These are phyloP conservation scores for Metarhizium rileyi DNA, from an alignment of 2,329 filamentous ascomycete genomes.

Conservation along the genomic window DNA sequence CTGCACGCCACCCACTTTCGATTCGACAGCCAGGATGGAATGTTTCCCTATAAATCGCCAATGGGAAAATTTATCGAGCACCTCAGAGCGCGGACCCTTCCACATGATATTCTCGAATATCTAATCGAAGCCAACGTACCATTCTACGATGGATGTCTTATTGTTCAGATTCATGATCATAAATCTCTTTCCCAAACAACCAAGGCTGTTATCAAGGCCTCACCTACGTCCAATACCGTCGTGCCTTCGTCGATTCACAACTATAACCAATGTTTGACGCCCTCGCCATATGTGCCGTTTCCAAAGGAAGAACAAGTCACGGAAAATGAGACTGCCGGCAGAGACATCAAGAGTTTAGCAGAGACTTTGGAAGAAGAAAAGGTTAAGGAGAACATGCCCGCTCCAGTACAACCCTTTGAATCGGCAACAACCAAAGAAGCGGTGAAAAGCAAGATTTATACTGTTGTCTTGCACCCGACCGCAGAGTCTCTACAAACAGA, in stretches of 20 bases:
- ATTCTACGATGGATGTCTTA: constrained; percentile 92
- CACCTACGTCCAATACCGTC: constrained; percentile 49
- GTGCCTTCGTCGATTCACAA: constrained; percentile 82
- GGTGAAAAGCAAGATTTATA: constrained; percentile 57
- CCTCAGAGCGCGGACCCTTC: constrained; percentile 64
- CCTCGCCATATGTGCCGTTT: constrained; percentile 74
- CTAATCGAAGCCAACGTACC: constrained; percentile 60
- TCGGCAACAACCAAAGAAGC: constrained; percentile 21
- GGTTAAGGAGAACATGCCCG: constrained; percentile 51
- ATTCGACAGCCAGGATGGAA: constrained; percentile 89
- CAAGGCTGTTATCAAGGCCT: constrained; percentile 45
- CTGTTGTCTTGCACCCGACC: constrained; percentile 79
- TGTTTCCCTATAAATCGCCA: constrained; percentile 83
- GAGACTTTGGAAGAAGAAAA: constrained; percentile 22
- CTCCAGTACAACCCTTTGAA: constrained; percentile 38
- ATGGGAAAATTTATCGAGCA: constrained; percentile 79
- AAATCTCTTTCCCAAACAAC: constrained; percentile 49
- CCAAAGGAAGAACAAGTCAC: constrained; percentile 45
- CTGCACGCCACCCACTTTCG: constrained; percentile 78
- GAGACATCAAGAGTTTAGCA: constrained; percentile 24
- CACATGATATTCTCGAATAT: constrained; percentile 79
- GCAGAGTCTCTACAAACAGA: constrained; percentile 65
- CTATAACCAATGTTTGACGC: constrained; percentile 80
- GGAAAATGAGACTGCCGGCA: constrained; percentile 20
- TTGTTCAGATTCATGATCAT: constrained; percentile 89